Percentiles rank a stretch among this genome's conserved stretches.
These are phyloP conservation scores for Thielaviopsis cerberus DNA, from an alignment of 2,329 filamentous ascomycete species.

Conservation along the genomic window DNA sequence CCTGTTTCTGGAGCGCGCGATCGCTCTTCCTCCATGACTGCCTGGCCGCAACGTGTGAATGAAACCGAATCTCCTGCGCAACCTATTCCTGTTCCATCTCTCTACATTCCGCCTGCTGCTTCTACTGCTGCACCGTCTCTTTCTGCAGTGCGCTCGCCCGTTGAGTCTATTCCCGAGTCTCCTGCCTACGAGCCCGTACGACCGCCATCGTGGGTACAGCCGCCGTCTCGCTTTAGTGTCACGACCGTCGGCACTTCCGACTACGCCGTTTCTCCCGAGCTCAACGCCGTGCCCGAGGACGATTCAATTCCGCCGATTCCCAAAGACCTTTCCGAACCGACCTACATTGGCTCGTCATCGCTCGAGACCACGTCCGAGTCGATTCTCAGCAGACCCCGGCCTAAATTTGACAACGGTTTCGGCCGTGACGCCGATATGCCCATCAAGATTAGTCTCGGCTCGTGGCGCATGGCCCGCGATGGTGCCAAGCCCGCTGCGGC, in stretches of 20 bases:
- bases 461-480: conserved; percentile 6
- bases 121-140: neutral
- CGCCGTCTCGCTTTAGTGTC: conserved; percentile 43
- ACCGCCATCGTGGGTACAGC: conserved; percentile 26
- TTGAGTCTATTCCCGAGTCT: conserved; percentile 8
- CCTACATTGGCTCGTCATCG: neutral
- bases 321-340: conserved; percentile 15
- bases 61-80: neutral
- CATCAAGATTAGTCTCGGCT: conserved; percentile 4
- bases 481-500: neutral
- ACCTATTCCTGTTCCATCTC: neutral
- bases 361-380: neutral
- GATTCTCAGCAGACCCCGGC: neutral
- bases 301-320: conserved; percentile 22
- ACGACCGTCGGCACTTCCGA: conserved; percentile 41
- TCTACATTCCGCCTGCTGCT: neutral
- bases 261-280: conserved; percentile 22
- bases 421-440: conserved; percentile 1
- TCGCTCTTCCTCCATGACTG: conserved; percentile 4
- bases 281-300: conserved; percentile 20
- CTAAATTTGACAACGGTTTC: neutral
- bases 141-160: neutral
- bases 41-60: neutral
- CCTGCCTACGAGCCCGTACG: conserved; percentile 7
- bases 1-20: conserved; percentile 6